Conservation (phyloP, 2,329 filamentous ascomycete species). For the Chrysoporthe deuterocubensis region DNA sequence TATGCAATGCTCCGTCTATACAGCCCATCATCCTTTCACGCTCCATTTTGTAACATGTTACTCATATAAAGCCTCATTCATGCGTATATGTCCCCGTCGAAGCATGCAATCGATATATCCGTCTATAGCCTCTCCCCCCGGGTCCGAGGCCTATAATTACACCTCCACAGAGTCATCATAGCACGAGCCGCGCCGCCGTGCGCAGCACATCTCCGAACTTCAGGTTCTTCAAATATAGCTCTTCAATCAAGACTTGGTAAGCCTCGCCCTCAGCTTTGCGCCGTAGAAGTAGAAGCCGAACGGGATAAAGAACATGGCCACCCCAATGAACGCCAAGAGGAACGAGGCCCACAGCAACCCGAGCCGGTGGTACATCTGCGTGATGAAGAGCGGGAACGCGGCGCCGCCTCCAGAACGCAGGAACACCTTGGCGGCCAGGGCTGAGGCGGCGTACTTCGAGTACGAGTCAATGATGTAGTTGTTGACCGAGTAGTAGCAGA, state of each 20-base stretch:
- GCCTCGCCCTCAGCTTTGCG: conserved; percentile 7
- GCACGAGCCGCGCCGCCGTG: no score
- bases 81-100: no score
- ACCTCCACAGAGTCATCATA: neutral
- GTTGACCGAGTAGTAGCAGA: conserved; percentile 58
- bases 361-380: conserved; percentile 36
- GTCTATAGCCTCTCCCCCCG: no score
- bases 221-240: no score
- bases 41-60: neutral
- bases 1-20: neutral
- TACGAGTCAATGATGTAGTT: conserved; percentile 60
- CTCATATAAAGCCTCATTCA: neutral
- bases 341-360: conserved; percentile 42
- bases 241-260: neutral
- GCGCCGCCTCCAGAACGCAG: conserved; percentile 61
- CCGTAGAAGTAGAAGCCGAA: conserved; percentile 13
- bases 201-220: no score
- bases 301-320: conserved; percentile 15
- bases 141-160: no score
- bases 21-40: neutral
- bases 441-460: conserved; percentile 63
- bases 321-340: conserved; percentile 37
- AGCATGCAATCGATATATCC: no score
- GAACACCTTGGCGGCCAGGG: conserved; percentile 60
- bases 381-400: conserved; percentile 62